Base-by-base conservation (phyloP, 192 early-diverging fungal genomes). In the Paraglomus occultum region DNA sequence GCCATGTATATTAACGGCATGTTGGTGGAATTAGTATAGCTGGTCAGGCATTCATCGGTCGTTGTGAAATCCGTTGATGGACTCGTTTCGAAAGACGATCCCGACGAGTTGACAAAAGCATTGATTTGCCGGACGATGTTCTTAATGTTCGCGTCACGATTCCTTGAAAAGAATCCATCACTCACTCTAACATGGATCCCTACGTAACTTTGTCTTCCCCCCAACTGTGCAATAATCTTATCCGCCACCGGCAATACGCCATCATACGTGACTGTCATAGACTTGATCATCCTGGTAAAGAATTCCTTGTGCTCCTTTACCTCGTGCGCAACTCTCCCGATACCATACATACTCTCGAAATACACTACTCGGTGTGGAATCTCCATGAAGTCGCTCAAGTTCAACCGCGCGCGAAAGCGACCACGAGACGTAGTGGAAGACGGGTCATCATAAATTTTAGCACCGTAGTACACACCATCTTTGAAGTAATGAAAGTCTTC, bases 1-100 rank as follows among this genome's bases (percentile, higher is more conserved):
- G 82, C 84, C 8, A 85, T 79, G 40, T 79, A 85, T 4, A 85
- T 77, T 38, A 76, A 72, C 2, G 84, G 82, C 15, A 68, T 72
- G 31, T 31, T 31, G 0, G 51, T 55, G 31, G 73, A 70, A 52
- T 74, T 71, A 38, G 72, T 74, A 15, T 71, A 31, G 31, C 3
- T 69, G 7, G 70, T 4, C 9, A 57, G 54, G 38, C 54, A 57
- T 60, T 54, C 38, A 39, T 23, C 69, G 73, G 58, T 11, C 23
- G 14, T 42, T 15, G 1, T 8, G 1, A 14, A 23, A n/a, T 54
- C 10, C 48, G 0, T 9, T 9, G 61, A 38, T 47, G 39, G 17
- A 0, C 3, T 31, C 3, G 3, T 31, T 3, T 31, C 31, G 1
- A 3, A 31, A 31, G 31, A 31, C 31, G 31, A 31, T 31, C 31